Conservation (phyloP, 164 flowering plant genomes). For the Nelumbo lutea region DNA sequence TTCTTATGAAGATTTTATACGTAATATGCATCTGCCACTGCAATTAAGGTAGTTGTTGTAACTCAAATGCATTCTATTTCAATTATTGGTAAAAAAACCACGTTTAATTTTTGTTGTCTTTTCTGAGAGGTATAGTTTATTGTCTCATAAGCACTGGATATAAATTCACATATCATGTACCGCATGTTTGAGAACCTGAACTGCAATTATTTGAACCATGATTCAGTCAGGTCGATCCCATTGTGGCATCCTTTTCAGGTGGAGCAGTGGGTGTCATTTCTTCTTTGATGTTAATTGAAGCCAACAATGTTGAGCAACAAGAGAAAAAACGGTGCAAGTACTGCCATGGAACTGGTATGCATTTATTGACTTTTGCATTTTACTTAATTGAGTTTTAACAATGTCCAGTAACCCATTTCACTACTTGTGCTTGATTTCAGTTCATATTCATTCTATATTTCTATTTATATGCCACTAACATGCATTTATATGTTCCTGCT, state of each 20-base stretch:
- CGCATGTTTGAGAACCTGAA: slow-evolving; percentile 9
- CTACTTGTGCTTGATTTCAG: not conserved
- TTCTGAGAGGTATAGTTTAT: not conserved
- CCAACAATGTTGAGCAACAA: slow-evolving; percentile 81
- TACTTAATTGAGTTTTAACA: not conserved
- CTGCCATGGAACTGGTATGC: slow-evolving; percentile 81
- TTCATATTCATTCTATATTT: not conserved
- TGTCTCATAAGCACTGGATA: not conserved
- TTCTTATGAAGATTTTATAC: slow-evolving; percentile 83
- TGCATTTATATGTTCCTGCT: not conserved
- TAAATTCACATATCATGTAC: not conserved
- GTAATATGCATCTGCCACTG: slow-evolving; percentile 76
- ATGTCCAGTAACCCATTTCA: not conserved
- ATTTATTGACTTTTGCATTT: not conserved
- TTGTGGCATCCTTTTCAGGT: slow-evolving; percentile 91
- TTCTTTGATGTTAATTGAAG: slow-evolving; percentile 84
- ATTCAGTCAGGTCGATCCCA: slow-evolving; percentile 92
- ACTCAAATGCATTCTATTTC: not conserved
- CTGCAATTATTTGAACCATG: slow-evolving; percentile 10
- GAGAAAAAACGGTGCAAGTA: slow-evolving; percentile 90
- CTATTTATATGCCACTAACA: not conserved
- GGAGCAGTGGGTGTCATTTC: slow-evolving; percentile 97
- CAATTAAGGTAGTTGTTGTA: slow-evolving; percentile 58
- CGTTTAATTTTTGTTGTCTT: not conserved
- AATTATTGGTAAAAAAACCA: not conserved